Base-by-base conservation (phyloP, 345 rosid species). In the Laguncularia racemosa region DNA sequence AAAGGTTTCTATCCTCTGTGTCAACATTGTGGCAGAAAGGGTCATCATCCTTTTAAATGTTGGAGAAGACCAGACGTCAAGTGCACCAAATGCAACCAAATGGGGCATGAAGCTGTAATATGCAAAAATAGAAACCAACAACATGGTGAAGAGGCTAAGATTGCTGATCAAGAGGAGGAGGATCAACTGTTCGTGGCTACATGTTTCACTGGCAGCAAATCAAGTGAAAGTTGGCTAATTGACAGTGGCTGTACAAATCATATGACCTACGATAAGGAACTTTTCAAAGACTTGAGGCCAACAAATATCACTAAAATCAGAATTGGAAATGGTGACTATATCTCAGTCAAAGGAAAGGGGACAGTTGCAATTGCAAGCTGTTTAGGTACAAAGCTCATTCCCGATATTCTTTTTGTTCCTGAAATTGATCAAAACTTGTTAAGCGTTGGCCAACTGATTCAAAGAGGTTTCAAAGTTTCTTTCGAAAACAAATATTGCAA, bases 401-500 rank as follows among this genome's bases (percentile, higher is more conserved):
- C 0, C 2, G n/a, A 68, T 55, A 59, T 63, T 8, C 6, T 63
- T 0, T 72, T 44, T 63, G 57, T 72, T 2, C 57, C 44, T 13
- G 16, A 48, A 0, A 17, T 66, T 0, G 52, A 62, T 46, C 49
- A 71, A 18, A 71, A 66, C 3, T 17, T 66, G 13, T 20, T 71
- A 2, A 62, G 59, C 44, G 58, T 71, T 21, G 61, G 67, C 0
- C 53, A 61, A 4, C 16, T 66, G 3, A 1, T 57, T 16, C 23
- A 66, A 2, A 62, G 49, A 19, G 60, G 50, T 0, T 72, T 14
- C n/a, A 48, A 18, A 1, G 45, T 72, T 0, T 0, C 9, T 2
- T 62, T 72, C 2, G 23, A 72, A 46, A 44, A 49, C 2, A 62
- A 47, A 3, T 0, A 6, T 0, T 72, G 66, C 14, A 8, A 43